Percentiles rank a stretch among this genome's conserved stretches.
Conservation (phyloP, 192 early-diverging fungal genomes). For the Backusella sp. region DNA sequence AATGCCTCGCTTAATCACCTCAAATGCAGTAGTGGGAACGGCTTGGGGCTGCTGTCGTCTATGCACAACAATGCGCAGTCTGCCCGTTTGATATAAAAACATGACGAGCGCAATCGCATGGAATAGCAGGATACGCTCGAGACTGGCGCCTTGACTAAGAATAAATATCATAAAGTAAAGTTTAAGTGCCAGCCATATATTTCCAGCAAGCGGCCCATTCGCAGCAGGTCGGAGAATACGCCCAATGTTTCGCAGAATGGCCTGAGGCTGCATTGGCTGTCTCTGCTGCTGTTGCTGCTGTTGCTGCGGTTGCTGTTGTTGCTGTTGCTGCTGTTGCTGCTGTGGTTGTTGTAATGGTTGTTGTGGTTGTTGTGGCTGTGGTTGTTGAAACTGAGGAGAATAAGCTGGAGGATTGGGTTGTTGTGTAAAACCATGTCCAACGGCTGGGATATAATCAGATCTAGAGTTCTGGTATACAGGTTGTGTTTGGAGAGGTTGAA, state of each 20-base stretch:
- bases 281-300: not conserved
- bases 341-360: not conserved
- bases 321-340: not conserved
- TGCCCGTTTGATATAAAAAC: slow-evolving; percentile 60
- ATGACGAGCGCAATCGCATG: slow-evolving; percentile 54
- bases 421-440: not conserved
- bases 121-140: slow-evolving; percentile 56
- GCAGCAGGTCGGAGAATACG: slow-evolving; percentile 1
- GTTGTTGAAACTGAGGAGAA: not conserved
- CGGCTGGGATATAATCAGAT: not conserved
- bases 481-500: slow-evolving; percentile 6
- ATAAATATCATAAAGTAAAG: slow-evolving; percentile 58
- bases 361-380: not conserved
- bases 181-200: slow-evolving; percentile 60
- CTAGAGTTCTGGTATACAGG: not conserved
- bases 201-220: not conserved
- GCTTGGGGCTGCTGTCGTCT: not conserved
- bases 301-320: not conserved
- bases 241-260: not conserved
- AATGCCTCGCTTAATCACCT: slow-evolving; percentile 19
- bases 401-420: not conserved
- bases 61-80: slow-evolving; percentile 45
- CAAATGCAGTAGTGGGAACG: slow-evolving; percentile 1
- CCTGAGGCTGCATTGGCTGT: not conserved
- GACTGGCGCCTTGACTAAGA: slow-evolving; percentile 60